These are phyloP conservation scores for Colletotrichum limetticola DNA, from an alignment of 2,329 filamentous ascomycete genomes.

Conservation along the genomic window DNA sequence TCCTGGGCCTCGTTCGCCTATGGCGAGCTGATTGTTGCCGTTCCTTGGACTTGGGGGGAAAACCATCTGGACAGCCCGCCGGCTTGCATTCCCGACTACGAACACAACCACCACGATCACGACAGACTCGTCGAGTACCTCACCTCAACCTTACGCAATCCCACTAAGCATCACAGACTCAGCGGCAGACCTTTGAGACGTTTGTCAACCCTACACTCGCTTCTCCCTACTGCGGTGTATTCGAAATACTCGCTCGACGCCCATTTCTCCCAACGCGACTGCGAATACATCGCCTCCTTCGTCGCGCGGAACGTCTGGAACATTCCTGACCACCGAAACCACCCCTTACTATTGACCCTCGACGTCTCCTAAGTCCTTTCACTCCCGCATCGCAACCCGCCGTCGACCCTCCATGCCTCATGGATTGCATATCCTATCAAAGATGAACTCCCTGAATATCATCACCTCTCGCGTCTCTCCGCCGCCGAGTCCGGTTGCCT, in stretches of 20 bases:
- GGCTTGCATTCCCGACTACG: not conserved
- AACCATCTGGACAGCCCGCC: slow-evolving; percentile 11
- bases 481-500: slow-evolving; percentile 64
- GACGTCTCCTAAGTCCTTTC: not conserved
- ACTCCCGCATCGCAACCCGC: not conserved
- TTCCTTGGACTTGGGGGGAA: slow-evolving; percentile 26
- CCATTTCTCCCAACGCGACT: slow-evolving; percentile 24
- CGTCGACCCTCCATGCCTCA: slow-evolving; percentile 46
- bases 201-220: slow-evolving; percentile 15
- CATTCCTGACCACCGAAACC: slow-evolving; percentile 32
- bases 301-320: slow-evolving; percentile 35
- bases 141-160: slow-evolving; percentile 4
- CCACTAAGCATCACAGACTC: not conserved
- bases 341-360: slow-evolving; percentile 22
- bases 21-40: slow-evolving; percentile 30
- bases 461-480: slow-evolving; percentile 85
- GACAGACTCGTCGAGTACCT: not conserved
- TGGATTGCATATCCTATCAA: slow-evolving; percentile 67
- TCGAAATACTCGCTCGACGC: not conserved
- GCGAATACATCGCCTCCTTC: slow-evolving; percentile 8
- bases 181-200: slow-evolving; percentile 3
- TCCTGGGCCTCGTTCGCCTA: slow-evolving; percentile 3
- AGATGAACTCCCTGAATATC: slow-evolving; percentile 98
- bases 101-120: not conserved
- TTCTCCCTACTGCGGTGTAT: slow-evolving; percentile 11